Conservation (phyloP, 768 basidiomycete genomes). For the Suillus subalutaceus region DNA sequence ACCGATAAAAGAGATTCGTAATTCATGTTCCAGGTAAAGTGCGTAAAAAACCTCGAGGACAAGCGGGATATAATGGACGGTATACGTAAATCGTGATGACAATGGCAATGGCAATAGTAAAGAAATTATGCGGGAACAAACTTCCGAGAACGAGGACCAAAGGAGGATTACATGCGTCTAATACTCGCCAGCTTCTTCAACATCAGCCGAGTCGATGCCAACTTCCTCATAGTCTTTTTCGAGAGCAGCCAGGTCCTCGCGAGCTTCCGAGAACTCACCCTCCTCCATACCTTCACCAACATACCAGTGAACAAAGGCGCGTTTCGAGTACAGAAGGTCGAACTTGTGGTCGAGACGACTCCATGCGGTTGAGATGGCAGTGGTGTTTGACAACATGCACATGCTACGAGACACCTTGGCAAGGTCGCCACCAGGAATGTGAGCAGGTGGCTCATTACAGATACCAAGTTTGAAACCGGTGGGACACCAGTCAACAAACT, state of each 20-base stretch:
- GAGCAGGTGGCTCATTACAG: slow-evolving; percentile 77
- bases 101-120: slow-evolving; percentile 13
- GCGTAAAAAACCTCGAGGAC: slow-evolving; percentile 17
- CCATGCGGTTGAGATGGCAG: slow-evolving; percentile 75
- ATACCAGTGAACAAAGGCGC: slow-evolving; percentile 61
- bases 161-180: slow-evolving; percentile 28
- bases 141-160: slow-evolving; percentile 28
- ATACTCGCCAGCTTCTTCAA: slow-evolving; percentile 54
- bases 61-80: slow-evolving; percentile 31
- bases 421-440: slow-evolving; percentile 75
- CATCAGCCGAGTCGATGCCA: slow-evolving; percentile 55
- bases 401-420: slow-evolving; percentile 76
- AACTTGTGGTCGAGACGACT: slow-evolving; percentile 78
- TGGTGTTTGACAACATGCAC: slow-evolving; percentile 81
- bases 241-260: slow-evolving; percentile 99
- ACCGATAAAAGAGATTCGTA: slow-evolving; percentile 9
- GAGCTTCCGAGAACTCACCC: slow-evolving; percentile 98
- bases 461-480: slow-evolving; percentile 82
- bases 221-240: slow-evolving; percentile 97
- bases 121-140: slow-evolving; percentile 35
- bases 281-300: slow-evolving; percentile 83
- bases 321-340: slow-evolving; percentile 75
- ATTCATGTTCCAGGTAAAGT: slow-evolving; percentile 19
- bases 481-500: slow-evolving; percentile 80
- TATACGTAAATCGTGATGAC: slow-evolving; percentile 39